These are phyloP conservation scores for Phytophthora agathidicida DNA, from an alignment of 352 stramenopile species.

Conservation along the genomic window DNA sequence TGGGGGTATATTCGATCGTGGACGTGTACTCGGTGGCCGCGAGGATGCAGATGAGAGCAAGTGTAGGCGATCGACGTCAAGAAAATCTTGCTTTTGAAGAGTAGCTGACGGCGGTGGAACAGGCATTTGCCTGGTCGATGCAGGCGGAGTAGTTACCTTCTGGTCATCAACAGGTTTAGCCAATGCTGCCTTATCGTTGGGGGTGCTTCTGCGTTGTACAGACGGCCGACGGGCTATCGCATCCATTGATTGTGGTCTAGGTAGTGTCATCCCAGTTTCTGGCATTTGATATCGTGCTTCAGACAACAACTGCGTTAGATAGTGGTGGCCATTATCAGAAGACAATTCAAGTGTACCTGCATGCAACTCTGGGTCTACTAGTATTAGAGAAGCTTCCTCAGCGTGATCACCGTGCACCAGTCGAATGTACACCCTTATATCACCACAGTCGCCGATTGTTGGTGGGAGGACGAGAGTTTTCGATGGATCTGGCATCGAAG, in stretches of 20 bases:
- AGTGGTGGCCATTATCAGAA: neutral
- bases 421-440: slow-evolving; percentile 42
- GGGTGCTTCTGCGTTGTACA: slow-evolving; percentile 10
- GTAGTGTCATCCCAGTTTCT: slow-evolving; percentile 2
- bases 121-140: neutral
- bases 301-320: slow-evolving; percentile 3
- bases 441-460: slow-evolving; percentile 7
- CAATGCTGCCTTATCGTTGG: neutral
- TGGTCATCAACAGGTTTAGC: slow-evolving; percentile 3
- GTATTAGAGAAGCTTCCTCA: slow-evolving; percentile 33
- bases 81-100: slow-evolving; percentile 30
- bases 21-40: slow-evolving; percentile 33
- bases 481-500: slow-evolving; percentile 47
- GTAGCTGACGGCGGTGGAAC: slow-evolving; percentile 2
- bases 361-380: slow-evolving; percentile 43
- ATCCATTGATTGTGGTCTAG: slow-evolving; percentile 16
- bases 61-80: slow-evolving; percentile 42
- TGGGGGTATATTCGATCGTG: slow-evolving; percentile 22
- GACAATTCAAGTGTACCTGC: slow-evolving; percentile 24
- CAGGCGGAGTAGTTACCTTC: neutral
- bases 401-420: slow-evolving; percentile 34
- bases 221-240: slow-evolving; percentile 4
- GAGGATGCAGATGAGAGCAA: slow-evolving; percentile 38
- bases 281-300: slow-evolving; percentile 25
- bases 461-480: slow-evolving; percentile 31